Percentiles rank a stretch among this genome's conserved stretches.
Evolutionary conservation across 192 early-diverging fungal genomes (phyloP).

Genomic region (Geranomyces michiganensis): DNA sequence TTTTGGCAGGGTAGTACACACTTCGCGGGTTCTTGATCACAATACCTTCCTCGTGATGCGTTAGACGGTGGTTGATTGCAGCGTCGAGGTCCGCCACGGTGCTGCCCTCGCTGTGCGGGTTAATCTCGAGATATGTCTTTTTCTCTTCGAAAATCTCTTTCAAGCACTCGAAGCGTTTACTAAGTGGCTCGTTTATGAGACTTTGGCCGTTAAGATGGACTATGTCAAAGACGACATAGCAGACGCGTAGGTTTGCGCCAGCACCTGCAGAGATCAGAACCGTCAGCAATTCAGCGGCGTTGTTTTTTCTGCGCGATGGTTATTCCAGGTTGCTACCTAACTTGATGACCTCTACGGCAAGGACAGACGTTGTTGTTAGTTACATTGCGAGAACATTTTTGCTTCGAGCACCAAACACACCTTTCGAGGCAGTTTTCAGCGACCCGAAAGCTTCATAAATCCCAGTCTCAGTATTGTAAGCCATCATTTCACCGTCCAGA

Average conservation of each 20-base stretch:
- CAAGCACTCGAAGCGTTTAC: conserved; percentile 56
- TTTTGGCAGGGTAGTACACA: conserved; percentile 55
- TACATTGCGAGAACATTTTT: background rate
- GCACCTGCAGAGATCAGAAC: background rate
- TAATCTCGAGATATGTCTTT: conserved; percentile 57
- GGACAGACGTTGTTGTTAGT: too few species aligned
- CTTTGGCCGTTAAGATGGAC: conserved; percentile 67
- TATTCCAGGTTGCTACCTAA: too few species aligned
- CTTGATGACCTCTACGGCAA: background rate
- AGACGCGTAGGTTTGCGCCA: conserved; percentile 34
- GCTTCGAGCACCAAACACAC: conserved; percentile 7
- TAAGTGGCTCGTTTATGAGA: conserved; percentile 60
- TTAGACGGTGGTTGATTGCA: conserved; percentile 60
- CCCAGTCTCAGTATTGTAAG: conserved; percentile 66
- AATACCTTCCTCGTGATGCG: conserved; percentile 59
- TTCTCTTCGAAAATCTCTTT: conserved; percentile 54
- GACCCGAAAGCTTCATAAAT: conserved; percentile 70
- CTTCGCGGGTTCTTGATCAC: conserved; percentile 72
- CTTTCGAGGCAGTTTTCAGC: conserved; percentile 69
- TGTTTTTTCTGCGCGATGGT: too few species aligned
- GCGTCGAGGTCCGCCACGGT: conserved; percentile 63
- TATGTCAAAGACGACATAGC: conserved; percentile 77
- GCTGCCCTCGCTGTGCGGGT: conserved; percentile 52
- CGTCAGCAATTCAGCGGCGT: too few species aligned
- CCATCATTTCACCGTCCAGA: conserved; percentile 83